These are phyloP conservation scores for Sporothrix brasiliensis DNA, from an alignment of 2,329 filamentous ascomycete genomes.

Conservation along the genomic window DNA sequence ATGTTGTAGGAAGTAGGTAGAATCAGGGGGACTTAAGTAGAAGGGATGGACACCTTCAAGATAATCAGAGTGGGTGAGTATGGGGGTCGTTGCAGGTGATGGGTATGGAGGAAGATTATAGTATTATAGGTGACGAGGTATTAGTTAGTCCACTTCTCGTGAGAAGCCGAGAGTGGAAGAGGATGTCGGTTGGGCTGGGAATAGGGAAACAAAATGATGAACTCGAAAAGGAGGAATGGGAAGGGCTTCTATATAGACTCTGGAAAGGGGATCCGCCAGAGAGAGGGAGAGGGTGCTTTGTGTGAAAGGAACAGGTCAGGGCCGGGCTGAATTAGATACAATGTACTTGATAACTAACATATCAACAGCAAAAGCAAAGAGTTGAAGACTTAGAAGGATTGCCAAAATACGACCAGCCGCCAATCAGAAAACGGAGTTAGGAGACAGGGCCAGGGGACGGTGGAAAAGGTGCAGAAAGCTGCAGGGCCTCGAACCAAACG, in stretches of 20 bases:
- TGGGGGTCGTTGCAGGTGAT: background rate
- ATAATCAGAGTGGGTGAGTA: background rate
- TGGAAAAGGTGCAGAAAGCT: background rate
- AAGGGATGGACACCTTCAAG: background rate
- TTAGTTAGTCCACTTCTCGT: slow-evolving; percentile 5
- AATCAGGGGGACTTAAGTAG: background rate
- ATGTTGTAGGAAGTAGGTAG: background rate
- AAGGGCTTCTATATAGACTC: slow-evolving; percentile 18
- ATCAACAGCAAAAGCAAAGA: background rate
- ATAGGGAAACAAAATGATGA: slow-evolving; percentile 8
- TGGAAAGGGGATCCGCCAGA: background rate
- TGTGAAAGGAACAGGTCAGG: background rate
- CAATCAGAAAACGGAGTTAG: slow-evolving; percentile 15
- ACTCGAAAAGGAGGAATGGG: slow-evolving; percentile 4
- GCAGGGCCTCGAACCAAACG: background rate
- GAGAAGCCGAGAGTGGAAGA: slow-evolving; percentile 3
- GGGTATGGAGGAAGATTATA: slow-evolving; percentile 1
- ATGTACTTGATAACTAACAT: background rate
- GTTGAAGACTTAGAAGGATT: background rate
- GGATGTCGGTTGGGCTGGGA: background rate
- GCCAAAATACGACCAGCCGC: background rate
- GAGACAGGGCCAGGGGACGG: slow-evolving; percentile 7
- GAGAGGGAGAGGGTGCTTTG: background rate
- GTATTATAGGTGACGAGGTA: background rate
- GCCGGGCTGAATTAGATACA: background rate